phyloP scores from a whole-genome alignment of 805 yeast genomes.

The Kazachstania psychrophila region DNA sequence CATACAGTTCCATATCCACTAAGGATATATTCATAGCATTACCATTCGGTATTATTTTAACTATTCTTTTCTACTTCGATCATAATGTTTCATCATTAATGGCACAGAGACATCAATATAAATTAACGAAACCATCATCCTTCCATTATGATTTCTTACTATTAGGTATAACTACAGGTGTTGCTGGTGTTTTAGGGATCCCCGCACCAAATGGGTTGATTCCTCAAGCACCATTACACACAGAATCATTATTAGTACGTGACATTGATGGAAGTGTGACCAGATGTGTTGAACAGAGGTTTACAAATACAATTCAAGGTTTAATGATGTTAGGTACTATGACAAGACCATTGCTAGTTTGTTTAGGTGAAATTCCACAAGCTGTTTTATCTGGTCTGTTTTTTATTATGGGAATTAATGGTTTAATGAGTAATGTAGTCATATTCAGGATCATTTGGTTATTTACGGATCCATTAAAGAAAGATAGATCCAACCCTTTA shows the following conservation, averaged over 20 bases:
- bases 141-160: conserved; percentile 90
- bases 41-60: conserved; percentile 83
- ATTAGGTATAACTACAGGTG: conserved; percentile 77
- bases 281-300: conserved; percentile 79
- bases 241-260: conserved; percentile 57
- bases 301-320: conserved; percentile 81
- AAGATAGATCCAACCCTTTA: conserved; percentile 27
- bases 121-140: conserved; percentile 74
- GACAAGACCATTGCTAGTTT: conserved; percentile 77
- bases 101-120: conserved; percentile 78
- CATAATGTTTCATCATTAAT: conserved; percentile 91
- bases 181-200: conserved; percentile 78
- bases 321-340: conserved; percentile 74
- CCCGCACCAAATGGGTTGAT: conserved; percentile 96
- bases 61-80: conserved; percentile 84
- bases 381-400: conserved; percentile 88
- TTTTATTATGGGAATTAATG: conserved; percentile 85
- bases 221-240: conserved; percentile 95
- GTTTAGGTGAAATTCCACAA: conserved; percentile 80
- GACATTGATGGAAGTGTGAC: conserved; percentile 28
- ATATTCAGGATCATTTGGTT: conserved; percentile 53
- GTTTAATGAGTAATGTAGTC: conserved; percentile 59
- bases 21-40: conserved; percentile 79
- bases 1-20: conserved; percentile 37
- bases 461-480: conserved; percentile 41